Base-by-base conservation (phyloP, 1,284 basidiomycete species). In the Mycosarcoma mackinlayi region DNA sequence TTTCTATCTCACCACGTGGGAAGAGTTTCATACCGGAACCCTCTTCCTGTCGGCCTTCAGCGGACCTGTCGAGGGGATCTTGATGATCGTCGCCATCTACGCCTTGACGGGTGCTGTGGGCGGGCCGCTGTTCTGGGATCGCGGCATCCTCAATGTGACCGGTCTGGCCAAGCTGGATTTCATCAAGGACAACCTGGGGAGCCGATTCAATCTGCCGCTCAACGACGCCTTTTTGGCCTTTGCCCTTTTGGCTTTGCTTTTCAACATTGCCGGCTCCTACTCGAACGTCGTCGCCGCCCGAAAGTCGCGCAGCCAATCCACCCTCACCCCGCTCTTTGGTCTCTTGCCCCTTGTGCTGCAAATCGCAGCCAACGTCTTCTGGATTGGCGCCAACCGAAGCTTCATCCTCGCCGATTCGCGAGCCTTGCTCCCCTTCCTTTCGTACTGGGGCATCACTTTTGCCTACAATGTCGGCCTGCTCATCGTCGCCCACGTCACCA, bases 1-100 rank as follows among this genome's bases (percentile, higher is more conserved):
- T 84, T 98, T 98, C 82, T 98, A 98, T 83, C 86, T 97, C 14
- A 84, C 92, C 1, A 96, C 94, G 4, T 98, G 95, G 95, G 95
- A 98, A 81, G 95, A 98, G 84, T 95, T 92, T 79, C 91, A 98
- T 83, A 98, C 95, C 1, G 91, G 91, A 16, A 78, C 75, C 13
- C 77, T 81, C 18, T 81, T 75, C 62, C 73, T 81, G 33, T 80
- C 92, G n/a, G 88, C 90, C 25, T 97, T 96, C 84, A 95, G 92
- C 9, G 95, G 95, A 0, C 95, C 95, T 0, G 92, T 98, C 2
- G 95, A 98, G 83, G 95, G 95, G 9, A 97, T 98, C 75, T 84
- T 98, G 46, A 88, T 98, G 83, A 90, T 98, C 60, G 87, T 91
- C 25, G 82, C 77, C 11, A 88, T 98, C 59, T 98, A 91, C 84